phyloP scores from a whole-genome alignment of 2,329 filamentous ascomycete genomes.

The Colletotrichum chrysophilum region DNA sequence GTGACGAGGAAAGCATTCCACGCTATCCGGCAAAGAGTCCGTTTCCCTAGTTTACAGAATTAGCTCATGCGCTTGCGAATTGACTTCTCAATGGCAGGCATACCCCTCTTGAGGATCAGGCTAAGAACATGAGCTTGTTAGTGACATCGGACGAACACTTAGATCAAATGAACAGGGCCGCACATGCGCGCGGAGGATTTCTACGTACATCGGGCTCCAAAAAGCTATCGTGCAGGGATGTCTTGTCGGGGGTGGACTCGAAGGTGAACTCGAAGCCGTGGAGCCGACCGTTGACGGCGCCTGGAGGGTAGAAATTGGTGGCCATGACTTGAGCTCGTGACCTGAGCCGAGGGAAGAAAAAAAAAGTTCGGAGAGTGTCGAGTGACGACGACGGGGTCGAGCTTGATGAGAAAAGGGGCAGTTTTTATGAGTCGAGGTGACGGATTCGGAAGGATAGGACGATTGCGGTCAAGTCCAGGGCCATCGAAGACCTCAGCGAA shows the following conservation, averaged over 20 bases:
- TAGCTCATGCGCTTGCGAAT: neutral
- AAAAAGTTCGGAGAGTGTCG: neutral
- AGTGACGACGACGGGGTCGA: neutral
- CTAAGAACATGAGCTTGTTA: neutral
- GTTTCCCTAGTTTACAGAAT: constrained; percentile 27
- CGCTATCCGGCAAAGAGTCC: constrained; percentile 44
- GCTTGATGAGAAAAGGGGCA: neutral
- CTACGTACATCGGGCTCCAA: constrained; percentile 20
- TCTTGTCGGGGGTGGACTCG: constrained; percentile 20
- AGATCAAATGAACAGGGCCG: neutral
- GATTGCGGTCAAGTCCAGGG: constrained; percentile 4
- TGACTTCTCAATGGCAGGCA: neutral
- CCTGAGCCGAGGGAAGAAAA: neutral
- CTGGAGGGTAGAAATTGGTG: neutral
- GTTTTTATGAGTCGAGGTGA: neutral
- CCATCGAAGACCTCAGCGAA: constrained; percentile 5
- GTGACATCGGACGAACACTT: constrained; percentile 5
- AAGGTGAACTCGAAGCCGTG: constrained; percentile 23
- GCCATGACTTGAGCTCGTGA: constrained; percentile 7
- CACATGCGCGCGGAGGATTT: neutral
- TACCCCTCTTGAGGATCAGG: constrained; percentile 22
- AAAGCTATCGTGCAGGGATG: constrained; percentile 22
- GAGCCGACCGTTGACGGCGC: constrained; percentile 7
- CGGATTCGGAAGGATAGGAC: neutral
- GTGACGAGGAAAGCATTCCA: constrained; percentile 45